These are phyloP conservation scores for Chlamydomonas sp. DNA, from an alignment of 139 green algal genomes.

Conservation along the genomic window DNA sequence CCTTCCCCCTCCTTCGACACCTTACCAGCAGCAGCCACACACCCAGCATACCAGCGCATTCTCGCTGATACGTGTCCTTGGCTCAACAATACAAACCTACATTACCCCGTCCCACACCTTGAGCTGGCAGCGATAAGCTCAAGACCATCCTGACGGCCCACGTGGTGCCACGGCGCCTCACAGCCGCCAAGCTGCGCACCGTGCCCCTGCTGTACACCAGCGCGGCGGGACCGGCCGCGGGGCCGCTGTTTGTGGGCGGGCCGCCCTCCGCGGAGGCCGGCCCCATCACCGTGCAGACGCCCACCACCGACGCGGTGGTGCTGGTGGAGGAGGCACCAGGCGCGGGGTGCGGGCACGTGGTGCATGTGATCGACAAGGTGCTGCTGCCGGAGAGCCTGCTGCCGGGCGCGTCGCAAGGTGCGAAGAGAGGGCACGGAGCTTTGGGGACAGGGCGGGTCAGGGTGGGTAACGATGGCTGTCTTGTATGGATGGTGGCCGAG, in stretches of 20 bases:
- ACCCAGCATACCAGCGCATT: too few relatives aligned
- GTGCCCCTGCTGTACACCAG: not conserved
- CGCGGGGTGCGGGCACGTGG: not conserved
- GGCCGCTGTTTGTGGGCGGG: not conserved
- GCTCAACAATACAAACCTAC: not conserved
- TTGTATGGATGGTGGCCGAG: too few relatives aligned
- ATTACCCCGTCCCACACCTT: too few relatives aligned
- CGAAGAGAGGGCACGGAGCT: too few relatives aligned
- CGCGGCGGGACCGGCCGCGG: not conserved
- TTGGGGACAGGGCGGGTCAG: too few relatives aligned
- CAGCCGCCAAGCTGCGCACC: not conserved
- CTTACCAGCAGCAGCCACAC: too few relatives aligned
- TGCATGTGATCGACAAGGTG: not conserved
- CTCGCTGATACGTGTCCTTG: not conserved
- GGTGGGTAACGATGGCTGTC: too few relatives aligned
- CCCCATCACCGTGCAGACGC: constrained; percentile 11
- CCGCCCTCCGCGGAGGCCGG: not conserved
- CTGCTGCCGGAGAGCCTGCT: not conserved
- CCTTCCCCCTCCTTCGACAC: not conserved
- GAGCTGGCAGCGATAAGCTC: not conserved
- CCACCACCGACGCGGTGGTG: constrained; percentile 13
- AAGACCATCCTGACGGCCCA: not conserved
- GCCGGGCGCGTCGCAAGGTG: too few relatives aligned
- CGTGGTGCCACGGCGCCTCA: not conserved
- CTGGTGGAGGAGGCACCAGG: not conserved